These are phyloP conservation scores for Marasmius sp. DNA, from an alignment of 1,284 basidiomycete genomes.

Conservation along the genomic window DNA sequence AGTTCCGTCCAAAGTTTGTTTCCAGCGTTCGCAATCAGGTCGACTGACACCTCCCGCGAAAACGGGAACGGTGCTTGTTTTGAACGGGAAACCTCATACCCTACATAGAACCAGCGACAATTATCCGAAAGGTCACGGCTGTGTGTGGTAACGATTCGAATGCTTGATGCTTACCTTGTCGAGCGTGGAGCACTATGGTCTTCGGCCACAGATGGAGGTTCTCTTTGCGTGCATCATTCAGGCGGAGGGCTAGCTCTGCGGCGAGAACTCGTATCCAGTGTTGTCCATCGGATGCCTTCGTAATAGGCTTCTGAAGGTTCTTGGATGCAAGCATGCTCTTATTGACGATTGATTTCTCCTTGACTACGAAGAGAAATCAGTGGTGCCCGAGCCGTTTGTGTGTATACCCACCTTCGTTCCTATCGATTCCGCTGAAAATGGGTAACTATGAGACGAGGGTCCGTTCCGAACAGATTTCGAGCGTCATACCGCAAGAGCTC, in stretches of 20 bases:
- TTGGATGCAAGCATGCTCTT: constrained; percentile 96
- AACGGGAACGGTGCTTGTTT: constrained; percentile 87
- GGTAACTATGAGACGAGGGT: constrained; percentile 3
- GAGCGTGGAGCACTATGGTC: constrained; percentile 77
- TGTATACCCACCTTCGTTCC: constrained; percentile 70
- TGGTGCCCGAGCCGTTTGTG: neutral
- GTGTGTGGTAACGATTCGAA: neutral
- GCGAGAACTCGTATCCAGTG: constrained; percentile 93
- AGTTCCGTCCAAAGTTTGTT: constrained; percentile 89
- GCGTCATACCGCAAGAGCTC: constrained; percentile 67
- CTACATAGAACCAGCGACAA: constrained; percentile 35
- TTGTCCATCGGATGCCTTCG: constrained; percentile 68
- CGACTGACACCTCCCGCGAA: constrained; percentile 68
- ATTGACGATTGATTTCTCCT: constrained; percentile 76
- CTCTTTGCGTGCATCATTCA: constrained; percentile 79
- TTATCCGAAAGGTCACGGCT: neutral
- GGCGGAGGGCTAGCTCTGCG: constrained; percentile 83
- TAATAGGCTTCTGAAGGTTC: constrained; percentile 81
- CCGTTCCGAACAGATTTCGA: neutral
- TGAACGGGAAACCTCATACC: constrained; percentile 66
- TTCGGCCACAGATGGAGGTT: constrained; percentile 89
- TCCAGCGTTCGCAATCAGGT: constrained; percentile 76
- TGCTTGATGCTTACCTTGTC: constrained; percentile 52
- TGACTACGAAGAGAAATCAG: constrained; percentile 52
- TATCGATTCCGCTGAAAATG: constrained; percentile 77